Evolutionary conservation across 2,329 filamentous ascomycete species (phyloP), one percentile per base, ranked within the genome.

Genomic region (Monilinia polystroma): DNA sequence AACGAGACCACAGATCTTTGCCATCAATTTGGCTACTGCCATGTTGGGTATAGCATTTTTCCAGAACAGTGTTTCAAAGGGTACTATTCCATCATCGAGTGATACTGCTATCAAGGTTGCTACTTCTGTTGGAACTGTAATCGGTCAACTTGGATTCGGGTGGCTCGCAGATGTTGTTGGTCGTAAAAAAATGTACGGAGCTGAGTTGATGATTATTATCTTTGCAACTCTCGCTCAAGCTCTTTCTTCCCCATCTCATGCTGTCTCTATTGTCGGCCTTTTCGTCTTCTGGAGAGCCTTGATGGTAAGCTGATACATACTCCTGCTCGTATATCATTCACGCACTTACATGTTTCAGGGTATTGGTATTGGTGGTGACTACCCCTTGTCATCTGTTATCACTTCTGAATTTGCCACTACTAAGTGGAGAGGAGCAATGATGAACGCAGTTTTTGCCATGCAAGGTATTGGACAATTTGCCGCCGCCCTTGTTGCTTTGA

Each of bases 401-500:
- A 94, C 91, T 7, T 92, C 91, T 6, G 91, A 95, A 81, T 95
- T 95, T 74, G 90, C 91, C 14, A 93, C 90, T 4, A 94, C 91
- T 64, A 92, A 90, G 78, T 93, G 90, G 87, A 82, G 91, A 78
- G 91, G 91, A 72, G 90, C 90, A 70, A 95, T 95, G 89, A 93
- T 96, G 88, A 90, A 87, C 45, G 84, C 90, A 20, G 91, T 95
- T 64, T 95, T 95, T 74, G 90, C 91, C 72, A 94, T 93, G 90
- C 91, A 96, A 77, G 91, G 91, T 70, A 84, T 95, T 63, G 91
- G 92, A 26, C 91, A 95, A 78, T 87, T 95, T 65, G 82, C 82
- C 35, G 91, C 89, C 59, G 90, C 90, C 57, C 85, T 94, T 41
- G 82, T 95, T 70, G 89, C 91, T 77, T 81, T 95, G 57, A 90